Evolutionary conservation across 805 yeast species (phyloP), one percentile per base, ranked within the genome.

Genomic region (Starmera dryadoides): DNA sequence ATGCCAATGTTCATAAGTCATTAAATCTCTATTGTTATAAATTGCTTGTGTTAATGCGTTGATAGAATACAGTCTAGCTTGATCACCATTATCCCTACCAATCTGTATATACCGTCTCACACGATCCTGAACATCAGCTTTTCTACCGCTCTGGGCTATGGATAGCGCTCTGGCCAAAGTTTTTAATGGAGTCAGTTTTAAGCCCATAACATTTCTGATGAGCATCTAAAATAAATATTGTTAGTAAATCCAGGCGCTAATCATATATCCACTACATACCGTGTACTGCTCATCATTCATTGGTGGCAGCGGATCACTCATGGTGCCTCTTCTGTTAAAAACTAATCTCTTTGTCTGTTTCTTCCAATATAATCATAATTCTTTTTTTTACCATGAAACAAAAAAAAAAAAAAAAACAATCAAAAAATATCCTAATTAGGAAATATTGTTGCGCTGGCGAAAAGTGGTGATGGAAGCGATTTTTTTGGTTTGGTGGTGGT

Each of bases 61-160:
- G 10, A 12, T 25, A 4, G 28, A 25, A 25, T 25, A 25, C 12
- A 25, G 12, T 39, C 75, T 60, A 34, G 69, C 64, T 6, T 55
- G 49, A 39, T 71, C 75, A 17, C 63, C 57, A n/a, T 54, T 49
- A 4, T 63, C 52, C 26, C 53, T 49, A 1, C 77, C 77, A 33
- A 60, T 64, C 22, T 61, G 60, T 29, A 79, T 46, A 46, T 63
- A 71, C n/a, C 59, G 61, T 36, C 62, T 53, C 6, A 86, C 57
- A 26, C 87, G 64, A 28, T 75, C 77, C 38, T 71, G 70, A 12
- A 85, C 58, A 26, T 75, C 81, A 17, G 71, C 69, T 57, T 86
- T 86, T 30, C 77, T 62, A 1, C 93, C 94, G 6, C 69, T 51
- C 9, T 63, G 49, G 2, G 75, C 58, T 16, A 81, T 56, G 2